Evolutionary conservation across 1,284 basidiomycete genomes (phyloP).

Genomic region (Phellopilus nigrolimitatus): DNA sequence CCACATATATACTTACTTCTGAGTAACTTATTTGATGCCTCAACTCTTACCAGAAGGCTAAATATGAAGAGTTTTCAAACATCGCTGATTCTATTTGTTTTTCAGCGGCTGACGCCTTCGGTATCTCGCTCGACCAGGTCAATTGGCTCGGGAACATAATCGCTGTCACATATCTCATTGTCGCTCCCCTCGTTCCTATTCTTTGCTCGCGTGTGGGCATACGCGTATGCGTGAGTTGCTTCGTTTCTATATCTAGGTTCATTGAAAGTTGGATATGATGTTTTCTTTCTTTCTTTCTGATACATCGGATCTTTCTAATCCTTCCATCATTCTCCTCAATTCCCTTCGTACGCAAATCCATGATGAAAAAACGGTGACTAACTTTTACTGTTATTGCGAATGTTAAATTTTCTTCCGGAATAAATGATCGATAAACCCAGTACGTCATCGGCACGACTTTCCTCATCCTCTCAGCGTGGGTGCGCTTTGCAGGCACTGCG

Average conservation of each 20-base stretch:
- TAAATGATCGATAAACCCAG: too few relatives aligned
- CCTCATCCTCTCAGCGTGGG: slow-evolving; percentile 62
- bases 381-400: too few relatives aligned
- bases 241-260: too few relatives aligned
- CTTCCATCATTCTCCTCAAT: neutral
- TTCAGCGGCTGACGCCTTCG: slow-evolving; percentile 55
- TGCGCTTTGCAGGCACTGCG: slow-evolving; percentile 68
- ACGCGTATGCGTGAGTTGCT: slow-evolving; percentile 46
- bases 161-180: slow-evolving; percentile 55
- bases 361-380: too few relatives aligned
- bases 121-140: slow-evolving; percentile 57
- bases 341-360: neutral
- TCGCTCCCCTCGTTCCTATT: slow-evolving; percentile 51
- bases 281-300: too few relatives aligned
- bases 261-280: too few relatives aligned
- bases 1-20: too few relatives aligned
- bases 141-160: slow-evolving; percentile 76
- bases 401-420: too few relatives aligned
- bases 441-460: slow-evolving; percentile 49
- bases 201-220: slow-evolving; percentile 57
- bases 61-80: too few relatives aligned
- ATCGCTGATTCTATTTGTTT: neutral
- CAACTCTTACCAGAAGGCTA: too few relatives aligned
- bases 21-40: too few relatives aligned
- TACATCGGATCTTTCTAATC: too few relatives aligned